A percentile compares a stretch with the other conserved stretches of the same genome.
Conservation (phyloP, 2,329 filamentous ascomycete genomes). For the Anthostomella pinea region DNA sequence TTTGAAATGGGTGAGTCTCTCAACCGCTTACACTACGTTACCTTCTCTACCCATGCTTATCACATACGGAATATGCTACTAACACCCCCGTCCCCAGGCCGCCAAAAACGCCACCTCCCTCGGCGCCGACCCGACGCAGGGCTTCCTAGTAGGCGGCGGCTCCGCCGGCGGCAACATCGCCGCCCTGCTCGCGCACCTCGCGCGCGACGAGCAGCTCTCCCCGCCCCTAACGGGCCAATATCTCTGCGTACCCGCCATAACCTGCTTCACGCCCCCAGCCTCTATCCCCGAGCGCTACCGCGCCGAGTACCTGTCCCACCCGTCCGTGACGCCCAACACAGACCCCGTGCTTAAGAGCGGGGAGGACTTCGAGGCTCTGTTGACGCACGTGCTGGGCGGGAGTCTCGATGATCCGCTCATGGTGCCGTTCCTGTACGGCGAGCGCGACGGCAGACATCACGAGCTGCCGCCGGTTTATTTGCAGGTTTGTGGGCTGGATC, state of each 20-base stretch:
- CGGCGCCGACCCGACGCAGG: constrained; percentile 39
- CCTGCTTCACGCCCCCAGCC: constrained; percentile 16
- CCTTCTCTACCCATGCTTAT: not conserved
- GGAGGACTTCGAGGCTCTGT: constrained; percentile 3
- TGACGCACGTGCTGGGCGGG: constrained; percentile 6
- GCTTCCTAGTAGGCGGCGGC: constrained; percentile 48
- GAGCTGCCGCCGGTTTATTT: constrained; percentile 46
- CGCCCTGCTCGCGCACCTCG: constrained; percentile 37
- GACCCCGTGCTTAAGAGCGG: constrained; percentile 20
- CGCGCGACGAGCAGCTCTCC: constrained; percentile 38
- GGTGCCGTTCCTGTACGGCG: constrained; percentile 21
- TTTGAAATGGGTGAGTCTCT: constrained; percentile 38
- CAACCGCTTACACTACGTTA: too few relatives aligned
- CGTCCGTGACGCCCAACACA: constrained; percentile 18
- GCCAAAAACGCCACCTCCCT: constrained; percentile 37
- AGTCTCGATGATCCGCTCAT: constrained; percentile 15
- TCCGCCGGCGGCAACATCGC: constrained; percentile 44
- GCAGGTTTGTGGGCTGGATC: constrained; percentile 49
- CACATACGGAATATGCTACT: not conserved
- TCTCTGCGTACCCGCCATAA: constrained; percentile 39
- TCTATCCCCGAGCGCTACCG: constrained; percentile 24
- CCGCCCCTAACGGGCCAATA: constrained; percentile 46
- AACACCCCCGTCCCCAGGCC: constrained; percentile 11
- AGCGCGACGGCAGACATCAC: constrained; percentile 20
- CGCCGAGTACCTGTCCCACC: constrained; percentile 26